Conservation (phyloP, 1,284 basidiomycete genomes). For the Cutaneotrichosporon sp. region DNA sequence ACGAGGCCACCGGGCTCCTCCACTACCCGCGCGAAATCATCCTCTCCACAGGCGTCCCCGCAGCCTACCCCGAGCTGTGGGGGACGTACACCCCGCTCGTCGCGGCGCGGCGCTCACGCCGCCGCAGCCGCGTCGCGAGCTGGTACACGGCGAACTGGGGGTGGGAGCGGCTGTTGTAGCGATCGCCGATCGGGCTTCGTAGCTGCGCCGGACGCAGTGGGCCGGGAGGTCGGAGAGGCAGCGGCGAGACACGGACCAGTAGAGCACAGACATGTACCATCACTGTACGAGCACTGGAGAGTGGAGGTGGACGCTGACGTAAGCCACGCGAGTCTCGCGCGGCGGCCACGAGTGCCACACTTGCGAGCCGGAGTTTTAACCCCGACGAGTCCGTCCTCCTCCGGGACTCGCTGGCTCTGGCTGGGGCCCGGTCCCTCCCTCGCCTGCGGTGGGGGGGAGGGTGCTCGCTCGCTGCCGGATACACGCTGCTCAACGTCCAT, state of each 20-base stretch:
- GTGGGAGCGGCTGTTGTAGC: conserved; percentile 3
- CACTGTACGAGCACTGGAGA: not conserved
- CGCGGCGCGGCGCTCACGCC: not conserved
- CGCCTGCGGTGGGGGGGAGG: not conserved
- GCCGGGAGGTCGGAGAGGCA: too few relatives aligned
- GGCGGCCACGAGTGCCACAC: not conserved
- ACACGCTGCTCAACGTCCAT: conserved; percentile 5
- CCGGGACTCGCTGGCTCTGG: not conserved
- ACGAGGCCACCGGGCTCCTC: conserved; percentile 1
- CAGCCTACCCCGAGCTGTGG: conserved; percentile 2
- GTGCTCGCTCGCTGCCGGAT: not conserved
- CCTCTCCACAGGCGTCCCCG: not conserved
- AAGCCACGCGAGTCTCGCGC: not conserved
- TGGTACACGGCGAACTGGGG: conserved; percentile 6
- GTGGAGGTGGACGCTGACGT: not conserved
- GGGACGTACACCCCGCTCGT: not conserved
- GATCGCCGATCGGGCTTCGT: too few relatives aligned
- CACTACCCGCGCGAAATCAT: conserved; percentile 6
- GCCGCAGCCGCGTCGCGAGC: conserved; percentile 2
- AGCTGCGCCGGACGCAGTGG: too few relatives aligned
- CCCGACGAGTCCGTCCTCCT: not conserved
- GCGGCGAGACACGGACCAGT: not conserved
- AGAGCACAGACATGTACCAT: not conserved
- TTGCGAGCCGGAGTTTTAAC: not conserved
- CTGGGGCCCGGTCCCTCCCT: not conserved